Conservation (phyloP, 148 eudicot genomes). For the Fagopyrum esculentum region DNA sequence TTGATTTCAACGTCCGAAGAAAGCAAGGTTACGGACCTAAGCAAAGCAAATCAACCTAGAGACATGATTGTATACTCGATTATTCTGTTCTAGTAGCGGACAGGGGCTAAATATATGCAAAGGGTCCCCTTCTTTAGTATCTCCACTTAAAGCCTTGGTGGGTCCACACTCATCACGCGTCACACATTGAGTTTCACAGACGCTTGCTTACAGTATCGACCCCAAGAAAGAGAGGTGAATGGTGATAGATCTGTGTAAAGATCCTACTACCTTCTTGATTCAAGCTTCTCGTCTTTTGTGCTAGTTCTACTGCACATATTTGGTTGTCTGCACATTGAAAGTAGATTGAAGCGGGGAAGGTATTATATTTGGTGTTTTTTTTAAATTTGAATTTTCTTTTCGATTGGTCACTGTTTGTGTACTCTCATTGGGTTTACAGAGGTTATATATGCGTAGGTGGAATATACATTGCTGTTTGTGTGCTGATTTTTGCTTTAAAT, state of each 20-base stretch:
- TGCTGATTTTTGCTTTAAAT: neutral
- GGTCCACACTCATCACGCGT: neutral
- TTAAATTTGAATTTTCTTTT: neutral
- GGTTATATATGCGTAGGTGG: neutral
- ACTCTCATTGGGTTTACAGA: neutral
- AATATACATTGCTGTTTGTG: neutral
- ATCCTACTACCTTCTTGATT: conserved; percentile 3
- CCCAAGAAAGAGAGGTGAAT: neutral
- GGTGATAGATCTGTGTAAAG: conserved; percentile 3
- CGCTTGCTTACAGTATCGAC: neutral
- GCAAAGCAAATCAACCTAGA: conserved; percentile 2
- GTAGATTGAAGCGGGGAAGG: neutral
- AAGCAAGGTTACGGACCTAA: conserved; percentile 10
- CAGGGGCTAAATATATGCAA: neutral
- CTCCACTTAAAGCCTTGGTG: neutral
- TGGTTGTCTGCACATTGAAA: neutral
- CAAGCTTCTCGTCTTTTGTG: neutral
- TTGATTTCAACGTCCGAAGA: conserved; percentile 7
- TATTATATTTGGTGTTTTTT: neutral
- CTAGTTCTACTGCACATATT: neutral
- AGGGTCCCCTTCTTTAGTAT: neutral
- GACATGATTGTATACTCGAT: neutral
- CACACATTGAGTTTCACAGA: neutral
- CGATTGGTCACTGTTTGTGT: neutral
- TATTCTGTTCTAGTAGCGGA: conserved; percentile 5